Conservation (phyloP, 2,329 filamentous ascomycete genomes). For the Exophiala sideris region DNA sequence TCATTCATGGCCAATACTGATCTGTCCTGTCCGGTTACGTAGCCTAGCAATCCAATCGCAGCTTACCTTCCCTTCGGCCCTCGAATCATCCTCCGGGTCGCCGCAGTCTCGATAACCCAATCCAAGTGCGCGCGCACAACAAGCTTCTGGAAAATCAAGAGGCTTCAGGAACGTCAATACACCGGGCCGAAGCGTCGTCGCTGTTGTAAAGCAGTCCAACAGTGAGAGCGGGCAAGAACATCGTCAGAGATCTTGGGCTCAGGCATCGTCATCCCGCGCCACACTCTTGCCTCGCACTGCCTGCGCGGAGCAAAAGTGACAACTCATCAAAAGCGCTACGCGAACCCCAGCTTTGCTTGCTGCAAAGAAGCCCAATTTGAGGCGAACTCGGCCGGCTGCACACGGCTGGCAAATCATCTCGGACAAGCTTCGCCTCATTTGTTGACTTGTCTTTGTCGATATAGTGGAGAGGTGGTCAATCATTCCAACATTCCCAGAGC, state of each 20-base stretch:
- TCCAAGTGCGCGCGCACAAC: slow-evolving; percentile 18
- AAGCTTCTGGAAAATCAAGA: slow-evolving; percentile 23
- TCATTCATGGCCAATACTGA: slow-evolving; percentile 27
- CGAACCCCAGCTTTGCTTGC: slow-evolving; percentile 37
- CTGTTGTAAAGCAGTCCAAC: no score
- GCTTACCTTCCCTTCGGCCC: slow-evolving; percentile 19
- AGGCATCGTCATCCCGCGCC: slow-evolving; percentile 21
- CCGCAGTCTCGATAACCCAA: slow-evolving; percentile 17
- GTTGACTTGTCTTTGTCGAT: slow-evolving; percentile 21
- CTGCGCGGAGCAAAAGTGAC: slow-evolving; percentile 31
- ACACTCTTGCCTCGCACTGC: slow-evolving; percentile 12
- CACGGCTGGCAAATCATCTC: slow-evolving; percentile 14
- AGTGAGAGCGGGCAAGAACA: slow-evolving; percentile 15
- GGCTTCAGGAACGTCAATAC: slow-evolving; percentile 4
- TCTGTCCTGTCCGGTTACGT: slow-evolving; percentile 18
- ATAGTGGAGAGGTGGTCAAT: slow-evolving; percentile 21
- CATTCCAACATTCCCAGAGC: slow-evolving; percentile 12
- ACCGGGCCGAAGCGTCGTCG: neutral
- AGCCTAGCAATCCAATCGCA: slow-evolving; percentile 26
- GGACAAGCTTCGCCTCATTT: slow-evolving; percentile 25
- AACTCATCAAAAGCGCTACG: slow-evolving; percentile 40
- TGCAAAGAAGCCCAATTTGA: slow-evolving; percentile 45
- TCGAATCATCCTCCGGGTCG: slow-evolving; percentile 23
- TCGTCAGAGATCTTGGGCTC: slow-evolving; percentile 8
- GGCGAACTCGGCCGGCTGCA: slow-evolving; percentile 23